Conservation (phyloP, 1,284 basidiomycete genomes). For the Apiotrichum sp. region DNA sequence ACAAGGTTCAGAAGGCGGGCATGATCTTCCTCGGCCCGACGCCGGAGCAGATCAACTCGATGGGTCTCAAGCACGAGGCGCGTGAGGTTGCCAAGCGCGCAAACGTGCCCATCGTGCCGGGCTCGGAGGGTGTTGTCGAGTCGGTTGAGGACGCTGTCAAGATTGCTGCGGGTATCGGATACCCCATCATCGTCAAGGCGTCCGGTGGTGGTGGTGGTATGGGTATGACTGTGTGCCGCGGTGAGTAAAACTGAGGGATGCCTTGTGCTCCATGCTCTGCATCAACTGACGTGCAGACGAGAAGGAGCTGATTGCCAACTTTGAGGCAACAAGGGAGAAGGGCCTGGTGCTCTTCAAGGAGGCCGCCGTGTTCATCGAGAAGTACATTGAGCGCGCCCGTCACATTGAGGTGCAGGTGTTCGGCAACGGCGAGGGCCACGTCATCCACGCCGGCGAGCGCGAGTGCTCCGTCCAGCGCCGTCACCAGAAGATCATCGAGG, state of each 20-base stretch:
- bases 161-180: constrained; percentile 52
- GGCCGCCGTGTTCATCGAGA: constrained; percentile 58
- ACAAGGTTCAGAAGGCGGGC: constrained; percentile 51
- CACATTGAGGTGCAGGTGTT: constrained; percentile 69
- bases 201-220: constrained; percentile 67
- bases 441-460: constrained; percentile 62
- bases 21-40: constrained; percentile 60
- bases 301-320: constrained; percentile 50
- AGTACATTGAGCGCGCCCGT: constrained; percentile 54
- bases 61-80: constrained; percentile 63
- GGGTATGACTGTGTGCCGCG: constrained; percentile 59
- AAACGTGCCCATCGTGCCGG: constrained; percentile 57
- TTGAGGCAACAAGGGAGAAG: constrained; percentile 34
- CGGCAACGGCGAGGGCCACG: constrained; percentile 56
- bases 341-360: constrained; percentile 53
- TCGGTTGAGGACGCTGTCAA: constrained; percentile 51
- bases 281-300: constrained; percentile 42
- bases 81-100: constrained; percentile 52
- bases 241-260: constrained; percentile 40
- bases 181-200: constrained; percentile 55
- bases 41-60: constrained; percentile 52
- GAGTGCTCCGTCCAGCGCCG: constrained; percentile 66
- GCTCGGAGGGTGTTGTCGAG: constrained; percentile 51
- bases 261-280: constrained; percentile 1
- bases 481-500: constrained; percentile 70